phyloP scores from a whole-genome alignment of 352 stramenopile species.

The Globisporangium viniferum region DNA sequence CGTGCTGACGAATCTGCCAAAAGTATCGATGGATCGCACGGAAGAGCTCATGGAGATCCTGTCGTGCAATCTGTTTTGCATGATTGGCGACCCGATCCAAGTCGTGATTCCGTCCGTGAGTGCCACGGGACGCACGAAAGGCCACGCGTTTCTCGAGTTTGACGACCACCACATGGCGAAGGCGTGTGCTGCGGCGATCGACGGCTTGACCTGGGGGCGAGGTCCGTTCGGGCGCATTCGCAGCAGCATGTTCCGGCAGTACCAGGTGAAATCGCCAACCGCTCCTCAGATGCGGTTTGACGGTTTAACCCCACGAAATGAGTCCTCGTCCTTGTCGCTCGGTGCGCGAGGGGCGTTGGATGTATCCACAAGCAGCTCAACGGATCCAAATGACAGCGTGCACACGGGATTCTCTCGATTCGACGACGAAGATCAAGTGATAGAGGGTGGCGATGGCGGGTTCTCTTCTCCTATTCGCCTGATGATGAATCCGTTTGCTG shows the following conservation, averaged over 20 bases:
- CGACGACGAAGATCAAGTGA: neutral
- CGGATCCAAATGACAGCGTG: slow-evolving; percentile 2
- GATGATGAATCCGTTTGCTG: slow-evolving; percentile 5
- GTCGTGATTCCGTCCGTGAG: slow-evolving; percentile 71
- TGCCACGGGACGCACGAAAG: slow-evolving; percentile 63
- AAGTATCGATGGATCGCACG: slow-evolving; percentile 67
- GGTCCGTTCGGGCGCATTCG: slow-evolving; percentile 60
- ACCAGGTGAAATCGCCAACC: slow-evolving; percentile 62
- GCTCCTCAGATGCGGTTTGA: slow-evolving; percentile 15
- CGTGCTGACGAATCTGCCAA: slow-evolving; percentile 78
- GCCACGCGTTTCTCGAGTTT: slow-evolving; percentile 83
- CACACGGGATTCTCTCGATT: slow-evolving; percentile 5
- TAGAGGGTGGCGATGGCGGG: neutral
- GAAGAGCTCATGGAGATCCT: slow-evolving; percentile 76
- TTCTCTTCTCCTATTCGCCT: neutral
- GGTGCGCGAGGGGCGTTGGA: neutral
- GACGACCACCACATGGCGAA: slow-evolving; percentile 63
- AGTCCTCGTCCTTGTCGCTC: neutral
- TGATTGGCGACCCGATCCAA: slow-evolving; percentile 81
- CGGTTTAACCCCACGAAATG: neutral
- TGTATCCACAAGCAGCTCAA: neutral
- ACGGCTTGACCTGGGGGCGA: slow-evolving; percentile 71
- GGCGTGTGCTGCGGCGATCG: slow-evolving; percentile 47
- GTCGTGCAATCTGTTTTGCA: slow-evolving; percentile 72
- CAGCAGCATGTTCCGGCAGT: slow-evolving; percentile 75